These are phyloP conservation scores for Geosmithia putterillii DNA, from an alignment of 2,329 filamentous ascomycete genomes.

Conservation along the genomic window DNA sequence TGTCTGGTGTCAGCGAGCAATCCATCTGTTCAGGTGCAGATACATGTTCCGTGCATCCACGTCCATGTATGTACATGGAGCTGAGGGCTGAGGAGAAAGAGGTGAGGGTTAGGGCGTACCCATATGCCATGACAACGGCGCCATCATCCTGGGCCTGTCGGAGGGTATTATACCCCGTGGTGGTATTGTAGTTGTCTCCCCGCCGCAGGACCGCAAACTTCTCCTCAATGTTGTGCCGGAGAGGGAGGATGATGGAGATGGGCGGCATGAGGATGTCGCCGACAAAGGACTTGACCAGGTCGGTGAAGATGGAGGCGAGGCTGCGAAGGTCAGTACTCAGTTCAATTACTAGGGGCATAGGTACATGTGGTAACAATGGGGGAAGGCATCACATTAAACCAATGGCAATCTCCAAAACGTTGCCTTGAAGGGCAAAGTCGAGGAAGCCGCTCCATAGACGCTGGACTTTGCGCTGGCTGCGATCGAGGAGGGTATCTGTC, in stretches of 20 bases:
- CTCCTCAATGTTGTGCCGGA: conserved; percentile 60
- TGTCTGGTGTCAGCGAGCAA: conserved; percentile 1
- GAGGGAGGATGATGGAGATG: conserved; percentile 54
- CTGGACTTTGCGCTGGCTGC: conserved; percentile 32
- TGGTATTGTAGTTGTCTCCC: conserved; percentile 39
- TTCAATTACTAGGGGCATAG: neutral
- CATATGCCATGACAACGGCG: conserved; percentile 60
- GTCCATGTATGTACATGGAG: neutral
- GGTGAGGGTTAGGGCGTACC: conserved; percentile 28
- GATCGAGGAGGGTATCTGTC: conserved; percentile 27
- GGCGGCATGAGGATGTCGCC: conserved; percentile 58
- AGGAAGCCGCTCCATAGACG: conserved; percentile 51
- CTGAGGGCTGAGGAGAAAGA: neutral
- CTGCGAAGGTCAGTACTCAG: conserved; percentile 30
- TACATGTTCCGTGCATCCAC: too few relatives aligned
- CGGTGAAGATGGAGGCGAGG: conserved; percentile 58
- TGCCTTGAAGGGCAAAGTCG: conserved; percentile 63
- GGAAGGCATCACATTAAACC: conserved; percentile 51
- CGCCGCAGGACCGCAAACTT: conserved; percentile 56
- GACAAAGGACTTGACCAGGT: conserved; percentile 60
- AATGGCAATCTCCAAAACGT: conserved; percentile 64
- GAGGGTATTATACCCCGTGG: conserved; percentile 56
- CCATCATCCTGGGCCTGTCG: conserved; percentile 58
- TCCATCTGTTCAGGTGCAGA: neutral
- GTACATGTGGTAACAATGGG: neutral